Evolutionary conservation across 2,329 filamentous ascomycete species (phyloP).

Genomic region (Microascus cirrosus): DNA sequence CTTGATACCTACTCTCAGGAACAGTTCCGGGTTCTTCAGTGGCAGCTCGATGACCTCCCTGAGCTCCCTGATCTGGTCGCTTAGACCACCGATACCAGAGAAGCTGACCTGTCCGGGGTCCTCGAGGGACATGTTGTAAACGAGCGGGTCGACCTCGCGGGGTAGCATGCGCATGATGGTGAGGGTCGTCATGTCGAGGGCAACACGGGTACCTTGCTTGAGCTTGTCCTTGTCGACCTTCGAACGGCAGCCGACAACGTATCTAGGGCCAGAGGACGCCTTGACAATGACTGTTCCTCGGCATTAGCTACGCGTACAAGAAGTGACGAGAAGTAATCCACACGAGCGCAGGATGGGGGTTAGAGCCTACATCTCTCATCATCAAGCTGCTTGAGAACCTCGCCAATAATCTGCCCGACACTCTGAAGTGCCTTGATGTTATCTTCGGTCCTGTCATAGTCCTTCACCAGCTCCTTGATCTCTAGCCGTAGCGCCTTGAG

Average conservation of each 20-base stretch:
- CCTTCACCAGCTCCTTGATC: conserved; percentile 89
- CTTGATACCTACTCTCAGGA: conserved; percentile 95
- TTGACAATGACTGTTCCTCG: conserved; percentile 80
- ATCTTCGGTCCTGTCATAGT: conserved; percentile 94
- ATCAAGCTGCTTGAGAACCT: conserved; percentile 96
- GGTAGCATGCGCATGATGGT: conserved; percentile 99
- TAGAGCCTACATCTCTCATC: conserved; percentile 82
- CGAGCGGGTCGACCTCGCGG: conserved; percentile 92
- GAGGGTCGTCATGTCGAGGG: conserved; percentile 97
- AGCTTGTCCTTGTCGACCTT: conserved; percentile 97
- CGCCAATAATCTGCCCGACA: conserved; percentile 97
- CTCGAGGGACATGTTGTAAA: conserved; percentile 99
- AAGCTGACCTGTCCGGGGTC: conserved; percentile 97
- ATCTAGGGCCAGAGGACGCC: conserved; percentile 91
- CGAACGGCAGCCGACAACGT: conserved; percentile 95
- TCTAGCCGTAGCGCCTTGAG: conserved; percentile 87
- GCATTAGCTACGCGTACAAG: not conserved
- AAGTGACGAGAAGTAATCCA: not conserved
- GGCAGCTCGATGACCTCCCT: conserved; percentile 96
- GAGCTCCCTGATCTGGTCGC: conserved; percentile 95
- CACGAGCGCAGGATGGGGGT: not conserved
- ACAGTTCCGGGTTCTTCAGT: conserved; percentile 96
- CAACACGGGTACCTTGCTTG: conserved; percentile 96
- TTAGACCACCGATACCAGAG: conserved; percentile 91
- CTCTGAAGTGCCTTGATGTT: conserved; percentile 99